phyloP scores from a whole-genome alignment of 441 rosid species.

The Croton laevigatus region DNA sequence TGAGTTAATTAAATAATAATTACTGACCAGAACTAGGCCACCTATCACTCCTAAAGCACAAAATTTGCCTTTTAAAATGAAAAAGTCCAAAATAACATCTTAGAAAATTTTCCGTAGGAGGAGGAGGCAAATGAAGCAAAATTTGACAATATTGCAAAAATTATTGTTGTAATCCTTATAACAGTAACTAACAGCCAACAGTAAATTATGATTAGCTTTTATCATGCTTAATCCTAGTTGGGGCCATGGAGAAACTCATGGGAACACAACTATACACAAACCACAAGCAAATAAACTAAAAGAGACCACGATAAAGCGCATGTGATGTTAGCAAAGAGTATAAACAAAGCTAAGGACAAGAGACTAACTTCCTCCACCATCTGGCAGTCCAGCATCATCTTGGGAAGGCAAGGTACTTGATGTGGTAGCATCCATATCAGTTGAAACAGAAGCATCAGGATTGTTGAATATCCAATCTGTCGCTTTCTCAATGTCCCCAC shows the following conservation, averaged over 20 bases:
- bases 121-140: neutral
- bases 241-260: neutral
- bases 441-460: constrained; percentile 67
- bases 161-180: neutral
- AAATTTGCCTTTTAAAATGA: too few species aligned
- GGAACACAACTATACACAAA: neutral
- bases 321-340: constrained; percentile 7
- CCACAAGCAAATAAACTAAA: neutral
- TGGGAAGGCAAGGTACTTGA: constrained; percentile 42
- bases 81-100: neutral
- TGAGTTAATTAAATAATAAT: too few species aligned
- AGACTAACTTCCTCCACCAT: constrained; percentile 90
- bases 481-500: constrained; percentile 89
- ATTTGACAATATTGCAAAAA: neutral
- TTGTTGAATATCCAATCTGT: constrained; percentile 97
- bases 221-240: neutral
- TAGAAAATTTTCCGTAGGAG: neutral
- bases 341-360: constrained; percentile 18
- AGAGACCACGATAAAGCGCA: neutral
- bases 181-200: neutral
- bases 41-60: too few species aligned
- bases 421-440: constrained; percentile 73
- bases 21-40: too few species aligned
- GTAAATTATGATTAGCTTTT: neutral
- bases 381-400: constrained; percentile 52